These are phyloP conservation scores for Rhizopogon sp. DNA, from an alignment of 768 basidiomycete genomes.

Conservation along the genomic window DNA sequence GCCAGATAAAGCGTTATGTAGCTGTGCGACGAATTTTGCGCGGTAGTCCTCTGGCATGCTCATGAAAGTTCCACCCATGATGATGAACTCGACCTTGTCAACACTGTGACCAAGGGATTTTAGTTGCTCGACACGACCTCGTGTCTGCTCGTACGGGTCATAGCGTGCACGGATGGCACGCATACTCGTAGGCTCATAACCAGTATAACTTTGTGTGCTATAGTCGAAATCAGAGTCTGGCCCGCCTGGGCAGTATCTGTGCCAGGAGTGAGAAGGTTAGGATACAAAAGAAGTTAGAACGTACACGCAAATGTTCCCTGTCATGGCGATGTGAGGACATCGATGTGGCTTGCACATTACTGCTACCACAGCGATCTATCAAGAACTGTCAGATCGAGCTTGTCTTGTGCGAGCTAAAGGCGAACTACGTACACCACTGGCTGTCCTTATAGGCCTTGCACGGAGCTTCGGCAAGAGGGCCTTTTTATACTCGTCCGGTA, in stretches of 20 bases:
- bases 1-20: constrained; percentile 95
- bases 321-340: constrained; percentile 99
- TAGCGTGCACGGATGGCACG: constrained; percentile 94
- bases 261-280: neutral
- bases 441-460: constrained; percentile 93
- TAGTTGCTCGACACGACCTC: constrained; percentile 92
- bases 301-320: constrained; percentile 98
- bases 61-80: constrained; percentile 99
- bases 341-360: constrained; percentile 99
- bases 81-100: constrained; percentile 92
- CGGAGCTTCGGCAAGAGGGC: constrained; percentile 83
- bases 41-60: constrained; percentile 98
- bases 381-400: neutral
- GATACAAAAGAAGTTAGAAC: constrained; percentile 19
- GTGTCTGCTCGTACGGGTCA: constrained; percentile 96
- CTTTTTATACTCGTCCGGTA: constrained; percentile 96
- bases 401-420: neutral
- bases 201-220: constrained; percentile 94
- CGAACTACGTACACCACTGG: constrained; percentile 76
- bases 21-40: constrained; percentile 86
- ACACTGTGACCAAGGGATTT: constrained; percentile 95
- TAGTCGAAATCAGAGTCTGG: constrained; percentile 99
- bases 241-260: constrained; percentile 94
- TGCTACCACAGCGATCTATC: constrained; percentile 95
- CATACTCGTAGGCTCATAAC: constrained; percentile 98